A percentile compares a stretch with the other conserved stretches of the same genome.
These are phyloP conservation scores for Mycena haematopus DNA, from an alignment of 768 basidiomycete species.

Conservation along the genomic window DNA sequence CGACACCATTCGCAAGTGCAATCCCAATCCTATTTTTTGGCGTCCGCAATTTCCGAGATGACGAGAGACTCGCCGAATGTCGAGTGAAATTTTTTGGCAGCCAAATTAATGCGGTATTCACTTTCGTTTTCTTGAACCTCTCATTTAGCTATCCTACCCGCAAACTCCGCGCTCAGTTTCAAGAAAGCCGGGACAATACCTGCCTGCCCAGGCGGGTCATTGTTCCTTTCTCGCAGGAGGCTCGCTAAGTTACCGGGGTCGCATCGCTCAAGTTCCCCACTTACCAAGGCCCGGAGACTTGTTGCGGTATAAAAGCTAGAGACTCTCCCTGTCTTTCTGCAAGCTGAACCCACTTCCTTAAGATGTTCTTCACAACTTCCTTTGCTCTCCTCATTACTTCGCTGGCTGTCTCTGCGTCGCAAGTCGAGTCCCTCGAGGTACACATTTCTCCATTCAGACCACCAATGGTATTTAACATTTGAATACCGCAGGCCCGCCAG, in stretches of 20 bases:
- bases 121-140: too few species aligned
- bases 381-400: constrained; percentile 15
- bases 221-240: neutral
- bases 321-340: constrained; percentile 1
- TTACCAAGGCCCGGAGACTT: constrained; percentile 2
- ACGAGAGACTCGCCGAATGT: too few species aligned
- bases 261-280: neutral
- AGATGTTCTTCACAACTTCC: constrained; percentile 14
- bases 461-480: neutral
- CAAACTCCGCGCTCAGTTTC: too few species aligned
- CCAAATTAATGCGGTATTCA: too few species aligned
- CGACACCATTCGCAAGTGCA: neutral
- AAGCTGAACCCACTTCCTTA: constrained; percentile 8
- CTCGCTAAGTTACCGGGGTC: neutral
- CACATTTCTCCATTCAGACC: constrained; percentile 3
- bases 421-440: constrained; percentile 8
- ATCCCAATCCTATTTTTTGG: neutral
- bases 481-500: constrained; percentile 18
- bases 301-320: constrained; percentile 8
- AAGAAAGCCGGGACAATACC: neutral
- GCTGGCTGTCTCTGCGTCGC: constrained; percentile 17
- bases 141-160: too few species aligned
- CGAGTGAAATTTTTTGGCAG: too few species aligned
- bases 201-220: too few species aligned
- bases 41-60: too few species aligned